phyloP scores from a whole-genome alignment of 768 basidiomycete species.

The Daedaleopsis nitida region DNA sequence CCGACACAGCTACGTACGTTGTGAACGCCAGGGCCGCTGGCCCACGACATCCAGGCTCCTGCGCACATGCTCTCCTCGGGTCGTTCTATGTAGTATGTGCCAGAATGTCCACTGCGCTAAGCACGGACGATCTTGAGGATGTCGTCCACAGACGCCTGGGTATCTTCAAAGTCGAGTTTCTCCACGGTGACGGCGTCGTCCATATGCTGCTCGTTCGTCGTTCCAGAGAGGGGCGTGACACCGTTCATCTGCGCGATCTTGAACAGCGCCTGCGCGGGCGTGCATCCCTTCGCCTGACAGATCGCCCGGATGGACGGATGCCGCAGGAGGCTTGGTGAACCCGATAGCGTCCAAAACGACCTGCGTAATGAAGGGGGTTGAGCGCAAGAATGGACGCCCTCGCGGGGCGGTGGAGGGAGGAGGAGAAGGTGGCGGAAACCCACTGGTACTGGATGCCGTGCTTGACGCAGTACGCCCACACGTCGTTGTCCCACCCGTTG shows the following conservation, averaged over 20 bases:
- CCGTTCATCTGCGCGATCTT: constrained; percentile 66
- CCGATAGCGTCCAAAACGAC: constrained; percentile 85
- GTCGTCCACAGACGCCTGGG: background rate
- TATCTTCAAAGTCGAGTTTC: constrained; percentile 35
- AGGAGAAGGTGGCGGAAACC: constrained; percentile 17
- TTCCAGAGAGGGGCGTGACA: constrained; percentile 76
- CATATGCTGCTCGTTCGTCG: constrained; percentile 69
- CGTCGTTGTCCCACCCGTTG: constrained; percentile 72
- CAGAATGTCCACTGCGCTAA: background rate
- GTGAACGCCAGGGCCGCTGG: background rate
- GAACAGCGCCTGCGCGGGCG: constrained; percentile 68
- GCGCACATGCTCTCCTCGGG: too few species aligned
- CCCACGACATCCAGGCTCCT: background rate
- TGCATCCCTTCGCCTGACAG: constrained; percentile 49
- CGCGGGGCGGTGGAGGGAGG: too few species aligned
- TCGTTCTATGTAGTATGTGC: background rate
- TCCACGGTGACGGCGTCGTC: constrained; percentile 57
- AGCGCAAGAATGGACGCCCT: background rate
- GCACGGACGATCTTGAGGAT: background rate
- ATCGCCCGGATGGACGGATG: constrained; percentile 49
- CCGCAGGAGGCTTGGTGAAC: constrained; percentile 64
- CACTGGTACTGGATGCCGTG: constrained; percentile 76
- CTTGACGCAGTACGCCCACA: constrained; percentile 63
- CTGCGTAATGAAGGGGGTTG: constrained; percentile 34
- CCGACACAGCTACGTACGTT: too few species aligned